These are phyloP conservation scores for Naematelia aurantialba DNA, from an alignment of 768 basidiomycete genomes.

Conservation along the genomic window DNA sequence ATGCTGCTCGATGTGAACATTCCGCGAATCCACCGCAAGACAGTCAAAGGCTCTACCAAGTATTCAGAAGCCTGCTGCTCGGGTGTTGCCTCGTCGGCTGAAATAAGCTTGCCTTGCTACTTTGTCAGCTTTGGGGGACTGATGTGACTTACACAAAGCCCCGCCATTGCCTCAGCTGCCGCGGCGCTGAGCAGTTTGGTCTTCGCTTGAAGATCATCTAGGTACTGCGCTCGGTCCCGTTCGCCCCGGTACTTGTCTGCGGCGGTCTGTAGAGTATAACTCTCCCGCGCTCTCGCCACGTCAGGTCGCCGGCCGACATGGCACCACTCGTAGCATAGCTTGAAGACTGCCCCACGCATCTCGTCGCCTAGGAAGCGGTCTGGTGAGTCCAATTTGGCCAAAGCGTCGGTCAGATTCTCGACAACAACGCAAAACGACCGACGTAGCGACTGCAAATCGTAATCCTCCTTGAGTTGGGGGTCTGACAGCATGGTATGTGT, in stretches of 20 bases:
- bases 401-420: constrained; percentile 75
- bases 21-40: constrained; percentile 48
- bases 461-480: constrained; percentile 68
- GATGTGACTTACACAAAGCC: constrained; percentile 68
- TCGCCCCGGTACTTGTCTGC: constrained; percentile 59
- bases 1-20: constrained; percentile 40
- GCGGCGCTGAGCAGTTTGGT: constrained; percentile 70
- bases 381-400: constrained; percentile 61
- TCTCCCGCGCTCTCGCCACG: constrained; percentile 64
- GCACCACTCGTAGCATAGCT: constrained; percentile 91
- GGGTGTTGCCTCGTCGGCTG: constrained; percentile 28
- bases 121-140: not conserved
- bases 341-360: constrained; percentile 73
- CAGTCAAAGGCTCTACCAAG: constrained; percentile 41
- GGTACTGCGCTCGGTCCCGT: constrained; percentile 55
- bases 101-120: constrained; percentile 75
- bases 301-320: constrained; percentile 74
- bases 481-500: constrained; percentile 74
- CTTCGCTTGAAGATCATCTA: constrained; percentile 56
- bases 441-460: constrained; percentile 71
- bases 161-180: constrained; percentile 79
- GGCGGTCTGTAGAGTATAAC: constrained; percentile 67
- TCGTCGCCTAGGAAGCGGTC: constrained; percentile 72
- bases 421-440: constrained; percentile 88
- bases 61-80: constrained; percentile 28